phyloP scores from a whole-genome alignment of 345 rosid species.

The Leavenworthia alabamica region DNA sequence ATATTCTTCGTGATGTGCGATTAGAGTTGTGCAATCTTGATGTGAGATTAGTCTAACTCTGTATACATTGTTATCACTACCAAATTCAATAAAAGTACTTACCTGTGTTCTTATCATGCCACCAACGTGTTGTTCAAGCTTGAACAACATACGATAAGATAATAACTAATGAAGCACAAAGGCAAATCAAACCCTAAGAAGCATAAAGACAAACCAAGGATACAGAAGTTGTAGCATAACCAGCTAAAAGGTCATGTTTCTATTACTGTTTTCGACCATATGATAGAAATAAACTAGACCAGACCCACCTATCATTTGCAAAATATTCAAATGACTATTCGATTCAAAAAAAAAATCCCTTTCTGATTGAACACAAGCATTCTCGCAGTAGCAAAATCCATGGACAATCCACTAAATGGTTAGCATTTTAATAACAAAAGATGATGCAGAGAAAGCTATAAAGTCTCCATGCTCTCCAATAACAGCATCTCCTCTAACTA shows the following conservation, averaged over 20 bases:
- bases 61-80: too few species aligned
- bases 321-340: background rate
- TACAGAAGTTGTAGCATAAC: background rate
- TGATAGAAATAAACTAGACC: background rate
- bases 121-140: background rate
- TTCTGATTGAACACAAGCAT: background rate
- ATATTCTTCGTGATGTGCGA: too few species aligned
- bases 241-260: background rate
- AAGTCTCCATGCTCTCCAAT: background rate
- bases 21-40: too few species aligned
- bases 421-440: background rate
- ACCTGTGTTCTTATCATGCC: too few species aligned
- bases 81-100: too few species aligned
- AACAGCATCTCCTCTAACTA: background rate
- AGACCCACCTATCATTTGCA: background rate
- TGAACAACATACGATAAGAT: background rate
- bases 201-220: slow-evolving; percentile 1
- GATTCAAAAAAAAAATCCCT: background rate
- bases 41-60: too few species aligned
- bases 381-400: background rate
- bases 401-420: slow-evolving; percentile 1
- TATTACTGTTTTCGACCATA: background rate
- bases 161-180: background rate
- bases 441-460: background rate
- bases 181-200: background rate